Evolutionary conservation across 1,139 yeast genomes (phyloP).

Genomic region (Yamadazyma blattariae): DNA sequence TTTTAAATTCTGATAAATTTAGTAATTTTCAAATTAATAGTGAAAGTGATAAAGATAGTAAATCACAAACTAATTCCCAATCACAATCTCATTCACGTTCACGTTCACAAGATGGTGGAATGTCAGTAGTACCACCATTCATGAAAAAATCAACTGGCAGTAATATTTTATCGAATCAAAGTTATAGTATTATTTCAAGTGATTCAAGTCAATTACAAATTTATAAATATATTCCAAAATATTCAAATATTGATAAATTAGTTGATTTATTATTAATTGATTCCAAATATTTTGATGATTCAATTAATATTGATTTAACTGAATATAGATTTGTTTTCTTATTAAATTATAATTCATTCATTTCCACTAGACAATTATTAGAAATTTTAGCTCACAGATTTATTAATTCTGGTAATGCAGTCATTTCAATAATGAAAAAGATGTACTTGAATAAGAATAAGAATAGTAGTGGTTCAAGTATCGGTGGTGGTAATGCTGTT

Average conservation of each 20-base stretch:
- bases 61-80: neutral
- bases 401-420: slow-evolving; percentile 47
- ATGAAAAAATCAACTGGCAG: slow-evolving; percentile 1
- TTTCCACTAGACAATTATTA: slow-evolving; percentile 40
- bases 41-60: neutral
- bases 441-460: slow-evolving; percentile 14
- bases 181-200: slow-evolving; percentile 14
- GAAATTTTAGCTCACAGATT: slow-evolving; percentile 44
- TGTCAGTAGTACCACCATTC: neutral
- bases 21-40: slow-evolving; percentile 26
- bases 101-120: neutral
- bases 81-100: neutral
- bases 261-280: slow-evolving; percentile 43
- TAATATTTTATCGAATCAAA: slow-evolving; percentile 3
- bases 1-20: slow-evolving; percentile 42
- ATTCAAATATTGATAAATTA: slow-evolving; percentile 39
- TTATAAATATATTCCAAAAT: slow-evolving; percentile 37
- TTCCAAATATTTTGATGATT: slow-evolving; percentile 35
- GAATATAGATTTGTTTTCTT: slow-evolving; percentile 46
- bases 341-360: slow-evolving; percentile 41
- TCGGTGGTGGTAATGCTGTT: neutral
- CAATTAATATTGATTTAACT: slow-evolving; percentile 38
- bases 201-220: slow-evolving; percentile 16
- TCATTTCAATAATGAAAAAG: slow-evolving; percentile 44
- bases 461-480: slow-evolving; percentile 4